These are phyloP conservation scores for Fusarium scirpi DNA, from an alignment of 2,329 filamentous ascomycete genomes.

Conservation along the genomic window DNA sequence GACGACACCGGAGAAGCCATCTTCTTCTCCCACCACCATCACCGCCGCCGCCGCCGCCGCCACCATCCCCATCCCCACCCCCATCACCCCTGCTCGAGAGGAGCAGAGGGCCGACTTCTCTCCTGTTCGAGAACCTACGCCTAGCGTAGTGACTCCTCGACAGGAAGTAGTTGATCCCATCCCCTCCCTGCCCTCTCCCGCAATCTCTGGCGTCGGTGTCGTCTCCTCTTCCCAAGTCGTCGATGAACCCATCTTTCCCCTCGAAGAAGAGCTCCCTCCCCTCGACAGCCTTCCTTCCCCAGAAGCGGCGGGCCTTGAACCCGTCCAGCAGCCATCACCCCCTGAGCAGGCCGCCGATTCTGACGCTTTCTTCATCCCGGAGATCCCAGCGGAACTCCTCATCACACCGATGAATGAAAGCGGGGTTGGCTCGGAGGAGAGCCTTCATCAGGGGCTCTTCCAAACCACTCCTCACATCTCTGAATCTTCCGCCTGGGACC, in stretches of 20 bases:
- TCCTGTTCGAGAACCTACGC: not conserved
- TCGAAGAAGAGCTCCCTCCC: not conserved
- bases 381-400: not conserved
- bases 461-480: not conserved
- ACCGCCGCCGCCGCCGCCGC: not conserved
- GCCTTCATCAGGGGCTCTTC: not conserved
- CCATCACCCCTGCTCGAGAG: no score
- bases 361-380: not conserved
- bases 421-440: not conserved
- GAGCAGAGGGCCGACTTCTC: not conserved
- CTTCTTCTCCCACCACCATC: not conserved
- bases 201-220: not conserved
- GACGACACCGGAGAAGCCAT: constrained; percentile 1
- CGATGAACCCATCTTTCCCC: not conserved
- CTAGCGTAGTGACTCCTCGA: not conserved
- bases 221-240: not conserved
- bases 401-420: not conserved
- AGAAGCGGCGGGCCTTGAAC: not conserved
- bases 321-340: not conserved
- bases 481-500: not conserved
- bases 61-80: not conserved
- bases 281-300: not conserved
- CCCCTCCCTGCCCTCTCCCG: not conserved
- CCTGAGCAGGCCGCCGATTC: not conserved
- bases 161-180: not conserved